These are phyloP conservation scores for Vitis amurensis DNA, from an alignment of 164 flowering plant genomes.

Conservation along the genomic window DNA sequence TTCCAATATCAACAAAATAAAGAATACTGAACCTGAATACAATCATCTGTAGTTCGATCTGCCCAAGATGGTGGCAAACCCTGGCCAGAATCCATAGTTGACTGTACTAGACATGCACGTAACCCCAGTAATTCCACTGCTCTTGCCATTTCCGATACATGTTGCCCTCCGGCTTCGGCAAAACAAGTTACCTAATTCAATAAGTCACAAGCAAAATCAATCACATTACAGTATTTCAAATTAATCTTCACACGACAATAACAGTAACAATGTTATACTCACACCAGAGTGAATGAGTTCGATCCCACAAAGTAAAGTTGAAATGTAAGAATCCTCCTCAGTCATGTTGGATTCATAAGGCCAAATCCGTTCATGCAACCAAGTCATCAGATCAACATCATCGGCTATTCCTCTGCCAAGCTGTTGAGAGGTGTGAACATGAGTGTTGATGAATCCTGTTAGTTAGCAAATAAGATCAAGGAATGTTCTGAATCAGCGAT, in stretches of 20 bases:
- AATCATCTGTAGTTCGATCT: slow-evolving; percentile 54
- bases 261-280: slow-evolving; percentile 12
- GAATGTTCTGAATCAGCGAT: too few species aligned
- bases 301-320: slow-evolving; percentile 84
- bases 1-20: background rate
- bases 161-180: slow-evolving; percentile 97
- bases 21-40: slow-evolving; percentile 63
- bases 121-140: slow-evolving; percentile 80
- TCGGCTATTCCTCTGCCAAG: slow-evolving; percentile 91
- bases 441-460: slow-evolving; percentile 80
- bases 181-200: slow-evolving; percentile 80
- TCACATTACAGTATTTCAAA: background rate
- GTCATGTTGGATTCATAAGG: slow-evolving; percentile 89
- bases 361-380: slow-evolving; percentile 89
- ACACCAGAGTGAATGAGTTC: slow-evolving; percentile 93
- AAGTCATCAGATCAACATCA: slow-evolving; percentile 84
- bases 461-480: background rate
- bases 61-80: slow-evolving; percentile 79
- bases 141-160: slow-evolving; percentile 84
- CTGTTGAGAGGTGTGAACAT: slow-evolving; percentile 91
- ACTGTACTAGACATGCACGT: slow-evolving; percentile 77
- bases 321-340: slow-evolving; percentile 72
- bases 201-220: background rate
- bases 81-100: slow-evolving; percentile 81
- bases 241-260: background rate